Percentiles rank a stretch among this genome's conserved stretches.
These are phyloP conservation scores for Phytophthora aleatoria DNA, from an alignment of 352 stramenopile species.

Conservation along the genomic window DNA sequence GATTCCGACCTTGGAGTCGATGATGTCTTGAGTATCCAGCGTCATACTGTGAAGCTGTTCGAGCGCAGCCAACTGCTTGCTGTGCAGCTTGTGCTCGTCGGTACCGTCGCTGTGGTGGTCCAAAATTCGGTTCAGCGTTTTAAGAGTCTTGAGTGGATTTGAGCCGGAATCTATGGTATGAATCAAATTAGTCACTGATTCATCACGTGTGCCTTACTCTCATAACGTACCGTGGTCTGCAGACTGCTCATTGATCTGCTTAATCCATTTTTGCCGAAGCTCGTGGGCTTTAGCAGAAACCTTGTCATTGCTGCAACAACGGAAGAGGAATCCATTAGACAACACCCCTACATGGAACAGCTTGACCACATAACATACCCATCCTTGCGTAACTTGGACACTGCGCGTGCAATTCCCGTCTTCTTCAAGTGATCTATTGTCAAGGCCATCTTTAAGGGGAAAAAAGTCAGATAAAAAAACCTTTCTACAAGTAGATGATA, in stretches of 20 bases:
- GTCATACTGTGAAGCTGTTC: conserved; percentile 69
- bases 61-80: conserved; percentile 47
- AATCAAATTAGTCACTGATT: no score
- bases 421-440: conserved; percentile 69
- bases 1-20: conserved; percentile 80
- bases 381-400: conserved; percentile 75
- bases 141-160: conserved; percentile 49
- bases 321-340: conserved; percentile 2
- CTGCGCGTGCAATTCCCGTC: conserved; percentile 63
- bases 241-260: conserved; percentile 50
- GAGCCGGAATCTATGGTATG: conserved; percentile 26
- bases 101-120: conserved; percentile 46
- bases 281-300: conserved; percentile 71
- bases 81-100: conserved; percentile 40
- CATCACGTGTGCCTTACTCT: no score
- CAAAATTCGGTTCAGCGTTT: conserved; percentile 60
- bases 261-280: conserved; percentile 76
- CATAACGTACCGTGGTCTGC: conserved; percentile 24
- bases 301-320: conserved; percentile 67
- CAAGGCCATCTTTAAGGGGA: conserved; percentile 52
- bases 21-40: conserved; percentile 75
- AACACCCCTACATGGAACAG: not conserved
- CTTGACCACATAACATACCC: conserved; percentile 45
- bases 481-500: not conserved
- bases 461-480: not conserved